Evolutionary conservation across 495 filamentous ascomycete species (phyloP), one percentile per base, ranked within the genome.

Genomic region (Eremomyces bilateralis): DNA sequence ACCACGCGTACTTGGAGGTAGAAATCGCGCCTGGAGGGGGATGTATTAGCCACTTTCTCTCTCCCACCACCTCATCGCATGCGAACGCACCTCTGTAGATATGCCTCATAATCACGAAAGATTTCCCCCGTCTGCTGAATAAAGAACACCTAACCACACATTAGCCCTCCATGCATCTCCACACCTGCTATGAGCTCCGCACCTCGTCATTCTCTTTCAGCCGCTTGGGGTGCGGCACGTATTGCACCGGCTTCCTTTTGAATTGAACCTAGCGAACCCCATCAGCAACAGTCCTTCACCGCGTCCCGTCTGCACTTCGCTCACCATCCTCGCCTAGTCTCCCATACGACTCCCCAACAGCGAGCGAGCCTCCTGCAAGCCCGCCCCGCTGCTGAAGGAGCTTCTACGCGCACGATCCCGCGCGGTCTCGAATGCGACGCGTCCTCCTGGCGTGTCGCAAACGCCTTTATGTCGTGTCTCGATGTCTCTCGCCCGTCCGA

Each of bases 161-260:
- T 21, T 11, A 27, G 20, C 24, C 24, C 6, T 13, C 6, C 24
- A 11, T 6, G 20, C 20, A 4, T 25, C n/a, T 4, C 28, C 41
- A 17, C 40, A 20, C 35, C 16, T n/a, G 21, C 20, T 25, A 15
- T 22, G 8, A 10, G 4, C 19, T 31, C 12, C 63, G 42, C 63
- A 80, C 80, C 66, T 91, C 81, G 33, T 68, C 64, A 42, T 73
- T 69, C 34, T 88, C 76, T 67, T 84, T 72, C 35, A 80, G 64
- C 41, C 85, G 71, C 35, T 68, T 58, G 0, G 80, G 79, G 37
- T 61, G 61, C 34, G 73, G 62, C 36, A 85, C 57, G 51, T 78
- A 76, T 60, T 82, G 76, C 45, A 97, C 83, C 36, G 83, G 83
- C 56, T 95, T 97, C 44, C 85, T 73, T 59, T 94, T 94, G 58